Conservation (phyloP, 2,329 filamentous ascomycete genomes). For the Trichoderma gracile region DNA sequence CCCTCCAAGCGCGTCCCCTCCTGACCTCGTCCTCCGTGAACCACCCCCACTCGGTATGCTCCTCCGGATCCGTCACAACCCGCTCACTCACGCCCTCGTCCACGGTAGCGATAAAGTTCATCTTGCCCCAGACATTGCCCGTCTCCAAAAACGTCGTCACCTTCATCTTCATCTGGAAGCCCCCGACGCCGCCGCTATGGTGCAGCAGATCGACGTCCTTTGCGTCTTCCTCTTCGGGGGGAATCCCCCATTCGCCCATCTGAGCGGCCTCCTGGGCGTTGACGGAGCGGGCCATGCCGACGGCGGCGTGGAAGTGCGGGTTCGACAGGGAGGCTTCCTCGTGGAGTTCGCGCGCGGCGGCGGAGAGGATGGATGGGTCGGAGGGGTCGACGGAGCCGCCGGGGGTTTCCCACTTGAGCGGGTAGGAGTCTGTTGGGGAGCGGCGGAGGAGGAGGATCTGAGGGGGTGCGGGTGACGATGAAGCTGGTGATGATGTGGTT, state of each 20-base stretch:
- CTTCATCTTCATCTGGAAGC: constrained; percentile 27
- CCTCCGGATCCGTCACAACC: constrained; percentile 37
- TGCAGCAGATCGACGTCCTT: not conserved
- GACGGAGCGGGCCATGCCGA: constrained; percentile 21
- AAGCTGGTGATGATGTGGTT: too few relatives aligned
- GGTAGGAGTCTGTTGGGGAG: constrained; percentile 29
- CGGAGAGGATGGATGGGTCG: constrained; percentile 46
- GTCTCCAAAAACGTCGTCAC: constrained; percentile 32
- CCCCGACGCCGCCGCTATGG: too few relatives aligned
- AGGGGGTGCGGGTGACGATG: too few relatives aligned
- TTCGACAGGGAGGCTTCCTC: constrained; percentile 48
- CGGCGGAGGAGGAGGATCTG: constrained; percentile 27
- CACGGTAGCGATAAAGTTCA: constrained; percentile 36
- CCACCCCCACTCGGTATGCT: constrained; percentile 45
- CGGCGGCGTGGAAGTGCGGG: constrained; percentile 31
- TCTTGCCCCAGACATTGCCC: constrained; percentile 36
- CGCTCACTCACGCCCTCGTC: constrained; percentile 30
- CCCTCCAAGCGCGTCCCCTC: constrained; percentile 22
- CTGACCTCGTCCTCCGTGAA: constrained; percentile 41
- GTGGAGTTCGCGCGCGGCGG: constrained; percentile 48
- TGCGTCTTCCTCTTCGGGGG: constrained; percentile 26
- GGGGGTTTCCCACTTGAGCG: constrained; percentile 30
- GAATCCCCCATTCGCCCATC: constrained; percentile 14
- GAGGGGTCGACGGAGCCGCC: constrained; percentile 38
- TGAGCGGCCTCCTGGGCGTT: not conserved